phyloP scores from a whole-genome alignment of 305 asterid species.

The Fraxinus latifolia region DNA sequence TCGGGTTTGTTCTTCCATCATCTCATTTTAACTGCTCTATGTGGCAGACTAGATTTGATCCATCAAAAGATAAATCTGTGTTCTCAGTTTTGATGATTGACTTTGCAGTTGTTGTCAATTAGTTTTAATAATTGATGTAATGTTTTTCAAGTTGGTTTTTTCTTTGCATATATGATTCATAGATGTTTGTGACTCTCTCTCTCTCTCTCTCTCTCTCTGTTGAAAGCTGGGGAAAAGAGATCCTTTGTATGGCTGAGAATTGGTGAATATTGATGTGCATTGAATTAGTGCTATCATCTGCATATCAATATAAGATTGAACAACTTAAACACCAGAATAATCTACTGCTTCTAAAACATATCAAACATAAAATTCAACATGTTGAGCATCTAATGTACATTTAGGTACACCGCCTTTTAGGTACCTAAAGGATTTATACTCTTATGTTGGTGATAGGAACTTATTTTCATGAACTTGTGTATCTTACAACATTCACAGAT shows the following conservation, averaged over 20 bases:
- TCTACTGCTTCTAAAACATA: neutral
- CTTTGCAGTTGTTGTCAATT: neutral
- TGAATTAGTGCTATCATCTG: slow-evolving; percentile 1
- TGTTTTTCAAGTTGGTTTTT: neutral
- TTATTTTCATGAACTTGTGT: neutral
- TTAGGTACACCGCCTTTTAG: neutral
- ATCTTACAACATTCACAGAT: neutral
- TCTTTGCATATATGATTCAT: neutral
- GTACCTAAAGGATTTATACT: neutral
- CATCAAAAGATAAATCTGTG: neutral
- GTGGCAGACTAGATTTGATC: neutral
- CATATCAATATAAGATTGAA: neutral
- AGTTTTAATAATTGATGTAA: neutral
- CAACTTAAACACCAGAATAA: neutral
- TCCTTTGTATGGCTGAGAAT: neutral
- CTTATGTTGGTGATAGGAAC: neutral
- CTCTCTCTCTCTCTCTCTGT: neutral
- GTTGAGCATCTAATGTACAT: neutral
- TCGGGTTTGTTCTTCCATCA: slow-evolving; percentile 52
- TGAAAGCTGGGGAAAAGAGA: neutral
- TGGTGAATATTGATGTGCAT: neutral
- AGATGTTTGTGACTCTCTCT: neutral
- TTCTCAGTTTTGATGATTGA: slow-evolving; percentile 13
- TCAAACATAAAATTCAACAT: neutral
- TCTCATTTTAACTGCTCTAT: slow-evolving; percentile 20